phyloP scores from a whole-genome alignment of 1,139 yeast species.

The Kurtzmaniella natalensis region DNA sequence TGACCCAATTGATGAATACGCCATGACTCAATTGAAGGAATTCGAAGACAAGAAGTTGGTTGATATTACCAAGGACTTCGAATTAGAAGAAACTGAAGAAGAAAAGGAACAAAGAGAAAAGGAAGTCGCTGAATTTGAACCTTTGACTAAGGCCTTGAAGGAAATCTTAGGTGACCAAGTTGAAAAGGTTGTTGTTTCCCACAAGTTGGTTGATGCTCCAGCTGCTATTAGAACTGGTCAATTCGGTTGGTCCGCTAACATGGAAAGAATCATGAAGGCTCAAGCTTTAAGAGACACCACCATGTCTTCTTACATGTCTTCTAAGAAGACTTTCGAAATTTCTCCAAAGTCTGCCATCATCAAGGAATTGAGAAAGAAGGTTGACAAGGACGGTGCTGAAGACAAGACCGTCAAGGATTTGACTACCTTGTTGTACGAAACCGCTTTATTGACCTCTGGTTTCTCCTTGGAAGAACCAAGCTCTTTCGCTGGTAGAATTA shows the following conservation, averaged over 20 bases:
- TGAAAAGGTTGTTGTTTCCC: slow-evolving; percentile 98
- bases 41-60: slow-evolving; percentile 99
- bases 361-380: slow-evolving; percentile 92
- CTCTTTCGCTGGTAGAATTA: slow-evolving; percentile 95
- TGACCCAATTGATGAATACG: slow-evolving; percentile 99
- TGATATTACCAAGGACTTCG: slow-evolving; percentile 98
- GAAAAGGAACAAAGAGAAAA: slow-evolving; percentile 92
- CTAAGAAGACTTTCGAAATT: slow-evolving; percentile 98
- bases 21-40: slow-evolving; percentile 98
- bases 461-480: slow-evolving; percentile 98
- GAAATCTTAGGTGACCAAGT: slow-evolving; percentile 97
- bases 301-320: slow-evolving; percentile 99
- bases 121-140: slow-evolving; percentile 89
- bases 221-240: slow-evolving; percentile 99
- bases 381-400: slow-evolving; percentile 94
- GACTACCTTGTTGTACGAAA: slow-evolving; percentile 93
- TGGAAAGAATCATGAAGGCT: slow-evolving; percentile 99
- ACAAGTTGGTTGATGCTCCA: slow-evolving; percentile 97
- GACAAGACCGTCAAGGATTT: slow-evolving; percentile 98
- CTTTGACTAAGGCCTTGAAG: slow-evolving; percentile 92
- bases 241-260: slow-evolving; percentile 99
- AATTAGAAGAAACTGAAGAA: slow-evolving; percentile 97
- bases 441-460: slow-evolving; percentile 98
- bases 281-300: slow-evolving; percentile 99
- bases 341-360: slow-evolving; percentile 96